Percentiles rank a stretch among this genome's conserved stretches.
These are phyloP conservation scores for Punctularia strigosozonata DNA, from an alignment of 768 basidiomycete genomes.

Conservation along the genomic window DNA sequence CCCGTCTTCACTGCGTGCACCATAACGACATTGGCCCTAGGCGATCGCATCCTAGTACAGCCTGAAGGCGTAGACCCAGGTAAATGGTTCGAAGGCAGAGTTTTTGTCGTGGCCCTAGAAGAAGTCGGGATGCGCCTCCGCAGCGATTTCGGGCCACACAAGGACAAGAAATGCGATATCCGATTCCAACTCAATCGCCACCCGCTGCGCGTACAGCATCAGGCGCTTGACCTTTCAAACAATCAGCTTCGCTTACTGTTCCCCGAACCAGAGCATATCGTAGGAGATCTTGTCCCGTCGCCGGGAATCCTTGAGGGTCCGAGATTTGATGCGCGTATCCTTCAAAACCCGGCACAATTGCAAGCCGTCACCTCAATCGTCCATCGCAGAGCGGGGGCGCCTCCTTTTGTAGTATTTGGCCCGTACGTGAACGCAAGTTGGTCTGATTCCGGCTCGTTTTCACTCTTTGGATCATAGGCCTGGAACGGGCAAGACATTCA, in stretches of 20 bases:
- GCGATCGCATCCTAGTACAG: slow-evolving; percentile 20
- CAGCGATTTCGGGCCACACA: slow-evolving; percentile 24
- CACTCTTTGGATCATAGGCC: slow-evolving; percentile 23
- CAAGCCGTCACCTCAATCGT: slow-evolving; percentile 39
- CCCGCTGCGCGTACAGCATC: slow-evolving; percentile 42
- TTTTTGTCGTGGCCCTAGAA: slow-evolving; percentile 32
- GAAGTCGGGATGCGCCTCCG: slow-evolving; percentile 37
- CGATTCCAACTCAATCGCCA: slow-evolving; percentile 47
- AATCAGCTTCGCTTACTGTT: slow-evolving; percentile 33
- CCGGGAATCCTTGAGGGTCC: slow-evolving; percentile 13
- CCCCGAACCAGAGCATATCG: slow-evolving; percentile 18
- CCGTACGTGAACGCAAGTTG: slow-evolving; percentile 32
- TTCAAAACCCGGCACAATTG: slow-evolving; percentile 33
- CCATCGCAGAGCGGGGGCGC: slow-evolving; percentile 30
- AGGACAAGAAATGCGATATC: no score
- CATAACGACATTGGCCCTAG: slow-evolving; percentile 17
- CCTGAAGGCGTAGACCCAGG: slow-evolving; percentile 5
- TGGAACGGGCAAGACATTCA: slow-evolving; percentile 60
- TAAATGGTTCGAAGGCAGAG: slow-evolving; percentile 27
- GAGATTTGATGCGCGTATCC: slow-evolving; percentile 20
- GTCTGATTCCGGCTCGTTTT: background rate
- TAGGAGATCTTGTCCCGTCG: background rate
- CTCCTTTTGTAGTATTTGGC: slow-evolving; percentile 50
- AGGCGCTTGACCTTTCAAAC: slow-evolving; percentile 31
- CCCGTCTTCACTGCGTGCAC: slow-evolving; percentile 3